phyloP scores from a whole-genome alignment of 495 filamentous ascomycete genomes.

The Hapsidospora chrysogenum region DNA sequence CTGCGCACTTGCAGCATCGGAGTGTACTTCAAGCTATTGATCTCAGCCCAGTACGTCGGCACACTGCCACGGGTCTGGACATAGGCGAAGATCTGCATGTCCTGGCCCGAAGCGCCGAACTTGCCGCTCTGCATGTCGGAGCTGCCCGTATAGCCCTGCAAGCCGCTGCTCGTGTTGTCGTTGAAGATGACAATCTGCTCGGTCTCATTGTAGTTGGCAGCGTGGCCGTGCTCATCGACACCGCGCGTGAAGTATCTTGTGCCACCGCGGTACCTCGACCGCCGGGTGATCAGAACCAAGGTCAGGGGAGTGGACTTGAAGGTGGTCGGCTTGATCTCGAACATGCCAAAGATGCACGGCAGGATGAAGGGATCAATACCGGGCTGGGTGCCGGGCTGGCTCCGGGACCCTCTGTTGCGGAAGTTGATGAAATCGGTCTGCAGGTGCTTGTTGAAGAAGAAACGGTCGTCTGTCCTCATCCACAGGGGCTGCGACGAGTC shows the following conservation, averaged over 20 bases:
- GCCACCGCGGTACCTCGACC: conserved; percentile 71
- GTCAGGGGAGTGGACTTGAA: conserved; percentile 73
- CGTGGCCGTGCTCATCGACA: conserved; percentile 82
- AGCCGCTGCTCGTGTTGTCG: conserved; percentile 45
- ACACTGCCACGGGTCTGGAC: conserved; percentile 93
- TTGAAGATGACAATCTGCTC: conserved; percentile 84
- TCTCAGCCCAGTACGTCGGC: conserved; percentile 86
- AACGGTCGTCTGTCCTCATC: conserved; percentile 86
- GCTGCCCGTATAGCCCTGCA: conserved; percentile 70
- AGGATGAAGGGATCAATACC: conserved; percentile 84
- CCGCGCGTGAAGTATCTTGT: conserved; percentile 91
- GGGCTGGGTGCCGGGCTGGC: conserved; percentile 49
- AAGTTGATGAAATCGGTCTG: conserved; percentile 85
- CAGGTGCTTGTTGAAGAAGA: conserved; percentile 96
- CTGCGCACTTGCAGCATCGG: conserved; percentile 77
- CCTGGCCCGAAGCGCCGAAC: conserved; percentile 37
- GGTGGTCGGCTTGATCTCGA: conserved; percentile 66
- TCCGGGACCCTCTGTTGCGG: conserved; percentile 32
- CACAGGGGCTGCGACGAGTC: conserved; percentile 60
- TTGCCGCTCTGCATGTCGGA: conserved; percentile 57
- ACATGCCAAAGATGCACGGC: conserved; percentile 85
- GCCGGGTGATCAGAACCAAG: conserved; percentile 70
- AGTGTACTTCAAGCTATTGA: conserved; percentile 78
- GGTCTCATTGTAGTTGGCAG: conserved; percentile 95
- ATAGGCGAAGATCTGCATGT: conserved; percentile 80